Evolutionary conservation across 768 basidiomycete species (phyloP).

Genomic region (Suillus alpinus): DNA sequence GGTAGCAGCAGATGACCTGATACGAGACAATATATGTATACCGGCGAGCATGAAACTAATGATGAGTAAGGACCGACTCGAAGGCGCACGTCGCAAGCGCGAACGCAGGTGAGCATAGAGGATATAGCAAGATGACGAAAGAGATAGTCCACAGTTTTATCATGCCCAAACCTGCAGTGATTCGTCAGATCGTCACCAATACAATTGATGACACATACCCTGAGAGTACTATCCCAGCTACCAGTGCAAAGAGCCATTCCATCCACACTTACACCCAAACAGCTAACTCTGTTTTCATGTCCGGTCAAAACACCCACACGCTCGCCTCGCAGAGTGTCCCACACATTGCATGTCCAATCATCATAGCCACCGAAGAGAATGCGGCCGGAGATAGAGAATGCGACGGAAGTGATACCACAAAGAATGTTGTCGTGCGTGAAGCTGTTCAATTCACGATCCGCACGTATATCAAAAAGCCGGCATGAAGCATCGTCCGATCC

Average conservation of each 20-base stretch:
- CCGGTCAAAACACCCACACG: constrained; percentile 96
- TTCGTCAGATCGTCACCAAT: constrained; percentile 11
- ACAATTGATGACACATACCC: constrained; percentile 51
- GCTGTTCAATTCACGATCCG: constrained; percentile 93
- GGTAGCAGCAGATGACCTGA: constrained; percentile 29
- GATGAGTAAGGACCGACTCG: constrained; percentile 62
- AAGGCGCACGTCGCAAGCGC: constrained; percentile 43
- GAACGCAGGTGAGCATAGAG: constrained; percentile 53
- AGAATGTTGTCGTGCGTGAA: constrained; percentile 99
- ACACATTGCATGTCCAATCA: constrained; percentile 99
- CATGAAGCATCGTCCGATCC: constrained; percentile 99
- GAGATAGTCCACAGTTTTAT: constrained; percentile 27
- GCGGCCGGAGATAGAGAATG: constrained; percentile 96
- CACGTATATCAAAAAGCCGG: constrained; percentile 95
- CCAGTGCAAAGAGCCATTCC: constrained; percentile 99
- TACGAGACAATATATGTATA: constrained; percentile 38
- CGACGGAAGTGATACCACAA: constrained; percentile 98
- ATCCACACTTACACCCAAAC: constrained; percentile 92
- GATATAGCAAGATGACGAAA: constrained; percentile 31
- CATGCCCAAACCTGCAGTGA: constrained; percentile 78
- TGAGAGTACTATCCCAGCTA: constrained; percentile 95
- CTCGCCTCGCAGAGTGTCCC: constrained; percentile 98
- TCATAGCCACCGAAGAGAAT: constrained; percentile 99
- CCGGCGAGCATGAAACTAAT: constrained; percentile 33
- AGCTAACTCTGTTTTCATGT: constrained; percentile 97